phyloP scores from a whole-genome alignment of 371 early-diverging fungal species.

The Mucor piriformis region DNA sequence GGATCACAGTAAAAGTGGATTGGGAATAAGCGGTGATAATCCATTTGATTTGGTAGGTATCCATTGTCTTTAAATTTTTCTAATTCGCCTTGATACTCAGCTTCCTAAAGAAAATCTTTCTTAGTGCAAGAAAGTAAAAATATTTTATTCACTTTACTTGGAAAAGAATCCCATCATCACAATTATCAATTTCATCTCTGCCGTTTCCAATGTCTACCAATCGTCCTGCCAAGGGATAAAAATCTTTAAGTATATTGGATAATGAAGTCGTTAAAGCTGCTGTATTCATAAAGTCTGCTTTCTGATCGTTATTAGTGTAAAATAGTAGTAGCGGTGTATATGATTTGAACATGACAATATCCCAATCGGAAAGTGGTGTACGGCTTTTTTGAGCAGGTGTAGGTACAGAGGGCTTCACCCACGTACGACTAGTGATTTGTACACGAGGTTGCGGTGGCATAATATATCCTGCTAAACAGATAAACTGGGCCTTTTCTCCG shows the following conservation, averaged over 20 bases:
- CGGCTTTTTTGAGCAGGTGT: conserved; percentile 22
- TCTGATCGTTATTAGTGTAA: conserved; percentile 25
- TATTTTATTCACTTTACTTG: conserved; percentile 18
- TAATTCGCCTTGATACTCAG: conserved; percentile 30
- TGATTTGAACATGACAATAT: conserved; percentile 48
- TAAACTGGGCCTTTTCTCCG: background rate
- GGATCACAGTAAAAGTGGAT: conserved; percentile 43
- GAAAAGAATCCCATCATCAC: conserved; percentile 41
- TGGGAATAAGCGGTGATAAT: conserved; percentile 45
- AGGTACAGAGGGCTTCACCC: conserved; percentile 27
- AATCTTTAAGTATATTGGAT: conserved; percentile 26
- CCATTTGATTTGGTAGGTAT: conserved; percentile 41
- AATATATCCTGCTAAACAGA: background rate
- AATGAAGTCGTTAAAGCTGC: conserved; percentile 21
- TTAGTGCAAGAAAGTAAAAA: background rate
- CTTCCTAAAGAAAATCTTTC: conserved; percentile 22
- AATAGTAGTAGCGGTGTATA: conserved; percentile 43
- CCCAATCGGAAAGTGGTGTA: conserved; percentile 43
- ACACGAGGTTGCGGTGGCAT: conserved; percentile 25
- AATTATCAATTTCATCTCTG: conserved; percentile 38
- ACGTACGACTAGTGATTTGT: conserved; percentile 16
- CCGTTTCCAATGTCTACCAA: conserved; percentile 41
- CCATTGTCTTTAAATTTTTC: conserved; percentile 26
- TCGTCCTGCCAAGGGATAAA: conserved; percentile 43
- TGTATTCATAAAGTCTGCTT: conserved; percentile 39